Base-by-base conservation (phyloP, 805 yeast species). In the Candida easanensis region DNA sequence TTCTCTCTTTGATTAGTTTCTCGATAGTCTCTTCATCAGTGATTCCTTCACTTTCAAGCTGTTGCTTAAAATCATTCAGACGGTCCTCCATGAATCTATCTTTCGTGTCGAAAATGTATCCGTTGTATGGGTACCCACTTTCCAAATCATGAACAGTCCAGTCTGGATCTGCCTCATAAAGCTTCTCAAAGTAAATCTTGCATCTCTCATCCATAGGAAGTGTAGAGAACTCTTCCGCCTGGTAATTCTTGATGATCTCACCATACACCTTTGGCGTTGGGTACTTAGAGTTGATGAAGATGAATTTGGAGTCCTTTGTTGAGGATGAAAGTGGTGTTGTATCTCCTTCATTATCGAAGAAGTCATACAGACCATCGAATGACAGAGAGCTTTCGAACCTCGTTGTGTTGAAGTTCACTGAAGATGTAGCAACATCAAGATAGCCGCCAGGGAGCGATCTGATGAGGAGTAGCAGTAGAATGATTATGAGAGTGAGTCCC, bases 41-140 rank as follows among this genome's bases (percentile, higher is more conserved):
- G 26, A 39, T 35, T 2, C 45, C 51, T 23, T 52, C 38, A 8
- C 16, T 47, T 4, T 42, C 39, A 6, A 52, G 20, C 18, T 46
- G 36, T 9, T 41, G 30, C 44, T 47, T 52, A 39, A 46, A 53
- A 0, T 51, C 54, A 5, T 48, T 34, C 23, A 34, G 38, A 20
- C 50, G 41, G 8, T 53, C 54, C 20, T 44, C 44, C 9, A 57
- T 13, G 33, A 44, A 57, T 9, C 42, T 17, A 4, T 51, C 54
- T 25, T 53, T 54, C 4, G 59, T 56, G 26, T 56, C 60, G 37
- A 57, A 58, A 30, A 58, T 54, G 26, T 31, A 49, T 0, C 56
- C 52, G 32, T 56, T 48, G 39, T 57, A 56, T 6, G 47, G 45
- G 33, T 44, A 41, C 1, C 46, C 51, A 8, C 16, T 18, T 34